Base-by-base conservation (phyloP, 2,329 filamentous ascomycete genomes). In the Sphaceloma murrayae region DNA sequence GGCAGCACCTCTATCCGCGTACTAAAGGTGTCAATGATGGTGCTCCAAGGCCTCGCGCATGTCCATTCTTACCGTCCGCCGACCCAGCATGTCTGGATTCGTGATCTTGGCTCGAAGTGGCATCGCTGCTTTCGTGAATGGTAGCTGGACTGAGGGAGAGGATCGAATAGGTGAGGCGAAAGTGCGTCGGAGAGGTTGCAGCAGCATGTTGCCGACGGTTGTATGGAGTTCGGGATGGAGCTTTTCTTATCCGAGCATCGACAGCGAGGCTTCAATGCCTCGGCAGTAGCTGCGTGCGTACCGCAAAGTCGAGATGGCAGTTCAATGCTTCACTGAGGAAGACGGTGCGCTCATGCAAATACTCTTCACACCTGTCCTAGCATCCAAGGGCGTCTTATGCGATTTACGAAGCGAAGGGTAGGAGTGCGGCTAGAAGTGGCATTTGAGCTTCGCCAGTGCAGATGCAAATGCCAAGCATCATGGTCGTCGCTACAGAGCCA, bases 61-160 rank as follows among this genome's bases (percentile, higher is more conserved):
- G 17, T 16, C 31, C 10, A 40, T 24, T 14, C 49, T 24, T 65
- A 81, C 77, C 63, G 67, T 68, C 58, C 72, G 66, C 55, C 65
- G 65, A 46, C 66, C 65, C 51, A 62, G 67, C 53, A 77, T 69
- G 43, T 73, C 72, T 52, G 78, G 70, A 61, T 75, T 74, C 58
- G 72, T 66, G 52, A 87, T 72, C 64, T 83, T 89, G 50, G 83
- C 83, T 69, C 78, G 79, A 52, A 94, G 73, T 62, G 86, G 85
- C 85, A 94, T 94, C 46, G 57, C 65, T 26, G 52, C 47, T 32
- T 55, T 51, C 56, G 63, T 58, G 49, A 59, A 56, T 46, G 64
- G 27, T 36, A 30, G 30, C 13, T 13, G 21, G 14, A 36, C 14
- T 18, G 19, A 6, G 5, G 16, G 5, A 3, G 31, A 45, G 30